Percentiles rank a stretch among this genome's conserved stretches.
Conservation (phyloP, 2,329 filamentous ascomycete species). For the Fusarium tricinctum region DNA sequence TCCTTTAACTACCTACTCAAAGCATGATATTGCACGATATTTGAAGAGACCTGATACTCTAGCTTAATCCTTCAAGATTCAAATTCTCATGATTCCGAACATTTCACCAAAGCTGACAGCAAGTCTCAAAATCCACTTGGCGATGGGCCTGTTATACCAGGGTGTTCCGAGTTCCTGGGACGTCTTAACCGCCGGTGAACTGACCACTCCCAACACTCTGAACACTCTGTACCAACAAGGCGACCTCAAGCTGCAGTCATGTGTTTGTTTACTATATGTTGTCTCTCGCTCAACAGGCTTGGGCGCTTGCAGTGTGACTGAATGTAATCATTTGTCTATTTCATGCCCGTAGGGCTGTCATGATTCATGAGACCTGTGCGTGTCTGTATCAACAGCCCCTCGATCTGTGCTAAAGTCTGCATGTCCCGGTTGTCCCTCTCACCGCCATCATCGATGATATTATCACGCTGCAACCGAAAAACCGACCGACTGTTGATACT, state of each 20-base stretch:
- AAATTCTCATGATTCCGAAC: neutral
- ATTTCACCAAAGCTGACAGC: neutral
- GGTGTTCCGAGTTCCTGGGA: slow-evolving; percentile 7
- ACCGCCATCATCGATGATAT: slow-evolving; percentile 33
- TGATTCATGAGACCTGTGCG: slow-evolving; percentile 16
- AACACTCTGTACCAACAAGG: slow-evolving; percentile 3
- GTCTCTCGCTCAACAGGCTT: neutral
- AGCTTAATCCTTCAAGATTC: neutral
- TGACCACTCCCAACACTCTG: slow-evolving; percentile 1
- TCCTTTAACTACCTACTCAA: neutral
- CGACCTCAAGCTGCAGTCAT: slow-evolving; percentile 6
- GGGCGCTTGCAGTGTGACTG: slow-evolving; percentile 22
- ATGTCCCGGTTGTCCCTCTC: slow-evolving; percentile 5
- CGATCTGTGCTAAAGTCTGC: slow-evolving; percentile 18
- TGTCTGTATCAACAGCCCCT: neutral
- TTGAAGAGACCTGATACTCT: neutral
- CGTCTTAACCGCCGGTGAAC: slow-evolving; percentile 19
- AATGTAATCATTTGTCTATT: slow-evolving; percentile 35
- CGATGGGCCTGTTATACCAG: neutral
- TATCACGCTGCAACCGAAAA: slow-evolving; percentile 25
- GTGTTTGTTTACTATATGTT: slow-evolving; percentile 4
- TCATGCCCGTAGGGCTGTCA: slow-evolving; percentile 24
- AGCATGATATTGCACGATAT: neutral
- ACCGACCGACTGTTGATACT: slow-evolving; percentile 23
- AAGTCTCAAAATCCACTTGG: neutral